Conservation (phyloP, 1,284 basidiomycete genomes). For the Sanghuangporus baumii region DNA sequence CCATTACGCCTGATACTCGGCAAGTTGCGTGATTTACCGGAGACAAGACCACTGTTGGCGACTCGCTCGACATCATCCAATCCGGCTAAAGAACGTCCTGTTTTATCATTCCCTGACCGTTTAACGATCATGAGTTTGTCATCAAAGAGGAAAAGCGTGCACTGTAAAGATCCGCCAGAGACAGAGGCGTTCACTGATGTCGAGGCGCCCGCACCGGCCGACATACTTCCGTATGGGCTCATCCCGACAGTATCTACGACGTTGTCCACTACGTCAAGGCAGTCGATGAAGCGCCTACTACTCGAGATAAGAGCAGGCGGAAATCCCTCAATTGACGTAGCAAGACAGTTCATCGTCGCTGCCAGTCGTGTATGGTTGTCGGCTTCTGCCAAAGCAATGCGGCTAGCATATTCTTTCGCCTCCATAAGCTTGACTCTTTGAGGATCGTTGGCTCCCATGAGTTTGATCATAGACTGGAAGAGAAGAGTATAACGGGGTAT, state of each 20-base stretch:
- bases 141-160: conserved; percentile 91
- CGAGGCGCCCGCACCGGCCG: conserved; percentile 15
- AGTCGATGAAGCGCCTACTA: conserved; percentile 85
- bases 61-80: conserved; percentile 82
- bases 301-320: conserved; percentile 84
- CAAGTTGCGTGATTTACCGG: conserved; percentile 28
- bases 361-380: conserved; percentile 90
- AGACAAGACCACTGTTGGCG: conserved; percentile 45
- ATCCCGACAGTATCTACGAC: conserved; percentile 40
- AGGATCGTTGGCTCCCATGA: conserved; percentile 71
- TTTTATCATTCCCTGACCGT: conserved; percentile 69
- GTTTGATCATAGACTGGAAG: conserved; percentile 86
- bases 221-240: conserved; percentile 15
- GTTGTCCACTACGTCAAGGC: conserved; percentile 90
- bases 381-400: conserved; percentile 89
- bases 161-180: conserved; percentile 51
- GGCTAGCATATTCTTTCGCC: conserved; percentile 82
- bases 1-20: conserved; percentile 71
- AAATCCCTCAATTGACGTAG: conserved; percentile 84
- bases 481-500: conserved; percentile 95
- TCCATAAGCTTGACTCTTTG: conserved; percentile 82
- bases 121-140: conserved; percentile 93
- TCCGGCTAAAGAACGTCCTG: conserved; percentile 73
- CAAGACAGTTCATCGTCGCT: conserved; percentile 84
- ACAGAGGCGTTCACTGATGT: background rate